These are phyloP conservation scores for Arthrocladium fulminans DNA, from an alignment of 2,329 filamentous ascomycete genomes.

Conservation along the genomic window DNA sequence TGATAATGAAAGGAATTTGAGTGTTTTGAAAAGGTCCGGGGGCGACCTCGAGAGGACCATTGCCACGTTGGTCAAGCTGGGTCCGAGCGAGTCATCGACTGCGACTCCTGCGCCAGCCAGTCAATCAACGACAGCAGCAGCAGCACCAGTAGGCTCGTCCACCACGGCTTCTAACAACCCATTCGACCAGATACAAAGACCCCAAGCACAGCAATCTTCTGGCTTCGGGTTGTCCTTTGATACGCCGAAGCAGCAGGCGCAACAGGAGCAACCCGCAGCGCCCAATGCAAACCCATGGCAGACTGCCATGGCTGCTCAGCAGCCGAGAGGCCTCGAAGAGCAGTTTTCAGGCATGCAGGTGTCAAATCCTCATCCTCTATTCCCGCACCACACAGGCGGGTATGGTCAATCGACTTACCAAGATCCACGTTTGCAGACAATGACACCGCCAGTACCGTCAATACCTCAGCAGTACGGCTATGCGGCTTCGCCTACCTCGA, in stretches of 20 bases:
- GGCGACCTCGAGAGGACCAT: constrained; percentile 81
- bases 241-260: constrained; percentile 12
- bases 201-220: constrained; percentile 10
- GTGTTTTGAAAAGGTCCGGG: constrained; percentile 71
- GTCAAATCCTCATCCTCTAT: constrained; percentile 57
- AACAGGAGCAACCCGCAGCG: constrained; percentile 1
- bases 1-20: constrained; percentile 71
- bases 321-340: constrained; percentile 49
- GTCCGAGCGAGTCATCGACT: constrained; percentile 48
- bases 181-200: constrained; percentile 45
- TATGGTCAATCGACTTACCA: constrained; percentile 27
- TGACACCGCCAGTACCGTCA: constrained; percentile 32
- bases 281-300: constrained; percentile 24
- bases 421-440: constrained; percentile 33
- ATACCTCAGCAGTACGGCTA: constrained; percentile 26
- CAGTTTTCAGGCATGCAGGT: constrained; percentile 70
- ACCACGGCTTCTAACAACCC: constrained; percentile 52
- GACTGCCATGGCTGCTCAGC: constrained; percentile 26
- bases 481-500: constrained; percentile 18
- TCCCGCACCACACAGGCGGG: constrained; percentile 67
- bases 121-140: constrained; percentile 18
- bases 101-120: constrained; percentile 14
- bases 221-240: constrained; percentile 23
- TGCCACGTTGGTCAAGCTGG: constrained; percentile 73
- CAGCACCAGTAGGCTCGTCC: constrained; percentile 18